These are phyloP conservation scores for Pseudocercospora fijiensis DNA, from an alignment of 2,329 filamentous ascomycete species.

Conservation along the genomic window DNA sequence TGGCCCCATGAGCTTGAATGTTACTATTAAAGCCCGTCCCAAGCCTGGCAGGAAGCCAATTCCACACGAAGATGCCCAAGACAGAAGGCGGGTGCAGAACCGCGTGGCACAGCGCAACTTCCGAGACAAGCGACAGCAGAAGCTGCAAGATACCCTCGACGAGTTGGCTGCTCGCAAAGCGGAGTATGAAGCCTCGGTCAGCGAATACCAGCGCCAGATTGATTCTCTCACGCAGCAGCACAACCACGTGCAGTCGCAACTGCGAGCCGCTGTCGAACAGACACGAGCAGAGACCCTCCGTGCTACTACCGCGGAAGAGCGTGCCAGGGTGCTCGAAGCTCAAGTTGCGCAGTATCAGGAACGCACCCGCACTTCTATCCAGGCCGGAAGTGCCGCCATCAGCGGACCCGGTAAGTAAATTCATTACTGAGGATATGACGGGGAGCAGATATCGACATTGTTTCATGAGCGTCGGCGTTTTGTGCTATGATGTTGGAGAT, in stretches of 20 bases:
- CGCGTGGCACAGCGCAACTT: slow-evolving; percentile 88
- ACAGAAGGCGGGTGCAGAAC: slow-evolving; percentile 93
- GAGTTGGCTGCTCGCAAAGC: slow-evolving; percentile 47
- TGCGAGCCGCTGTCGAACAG: neutral
- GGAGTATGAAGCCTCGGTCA: neutral
- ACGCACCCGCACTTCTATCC: neutral
- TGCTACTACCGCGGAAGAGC: neutral
- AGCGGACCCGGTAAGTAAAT: neutral
- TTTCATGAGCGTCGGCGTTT: neutral
- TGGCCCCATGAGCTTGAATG: slow-evolving; percentile 42
- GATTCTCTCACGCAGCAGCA: neutral
- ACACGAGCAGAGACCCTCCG: neutral
- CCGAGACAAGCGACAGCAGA: slow-evolving; percentile 79
- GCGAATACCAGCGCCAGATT: neutral
- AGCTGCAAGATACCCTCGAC: slow-evolving; percentile 54
- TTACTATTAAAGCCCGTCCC: slow-evolving; percentile 46
- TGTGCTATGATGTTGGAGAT: neutral
- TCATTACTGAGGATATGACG: neutral
- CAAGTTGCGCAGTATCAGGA: neutral
- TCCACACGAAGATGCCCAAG: slow-evolving; percentile 78
- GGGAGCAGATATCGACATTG: neutral
- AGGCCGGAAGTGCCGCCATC: neutral
- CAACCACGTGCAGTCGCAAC: slow-evolving; percentile 6
- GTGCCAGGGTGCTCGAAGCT: neutral
- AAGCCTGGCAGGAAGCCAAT: slow-evolving; percentile 81